These are phyloP conservation scores for Kurtzmaniella fragi DNA, from an alignment of 805 yeast species.

Conservation along the genomic window DNA sequence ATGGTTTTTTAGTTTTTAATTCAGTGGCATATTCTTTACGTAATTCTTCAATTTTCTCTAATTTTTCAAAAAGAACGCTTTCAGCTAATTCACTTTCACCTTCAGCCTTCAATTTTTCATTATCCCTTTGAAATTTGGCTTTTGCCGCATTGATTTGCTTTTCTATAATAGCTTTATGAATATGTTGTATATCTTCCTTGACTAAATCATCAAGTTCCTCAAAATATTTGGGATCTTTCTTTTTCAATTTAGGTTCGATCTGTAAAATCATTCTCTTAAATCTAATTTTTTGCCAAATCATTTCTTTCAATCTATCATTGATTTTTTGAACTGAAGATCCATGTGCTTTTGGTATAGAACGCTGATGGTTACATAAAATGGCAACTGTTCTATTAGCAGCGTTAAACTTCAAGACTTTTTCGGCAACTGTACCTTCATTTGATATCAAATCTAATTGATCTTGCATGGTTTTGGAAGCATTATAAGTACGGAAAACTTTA, in stretches of 20 bases:
- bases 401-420: constrained; percentile 80
- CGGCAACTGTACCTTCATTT: constrained; percentile 84
- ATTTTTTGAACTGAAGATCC: constrained; percentile 77
- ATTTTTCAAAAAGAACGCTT: constrained; percentile 53
- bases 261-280: constrained; percentile 64
- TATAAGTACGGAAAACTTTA: constrained; percentile 94
- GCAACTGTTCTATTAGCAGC: constrained; percentile 97
- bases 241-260: constrained; percentile 51
- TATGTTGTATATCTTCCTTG: constrained; percentile 55
- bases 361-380: constrained; percentile 93
- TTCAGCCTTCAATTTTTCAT: constrained; percentile 64
- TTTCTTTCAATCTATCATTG: constrained; percentile 69
- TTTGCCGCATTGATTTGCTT: constrained; percentile 60
- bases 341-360: constrained; percentile 83
- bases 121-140: constrained; percentile 69
- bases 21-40: constrained; percentile 52
- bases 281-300: constrained; percentile 79
- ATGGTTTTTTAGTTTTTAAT: constrained; percentile 53
- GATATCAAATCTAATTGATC: constrained; percentile 82
- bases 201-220: constrained; percentile 62
- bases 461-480: constrained; percentile 96
- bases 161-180: constrained; percentile 56
- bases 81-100: constrained; percentile 49
- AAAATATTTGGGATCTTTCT: constrained; percentile 55
- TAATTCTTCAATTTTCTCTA: constrained; percentile 50